Percentiles rank a stretch among this genome's conserved stretches.
These are phyloP conservation scores for Fusarium udum DNA, from an alignment of 2,329 filamentous ascomycete genomes.

Conservation along the genomic window DNA sequence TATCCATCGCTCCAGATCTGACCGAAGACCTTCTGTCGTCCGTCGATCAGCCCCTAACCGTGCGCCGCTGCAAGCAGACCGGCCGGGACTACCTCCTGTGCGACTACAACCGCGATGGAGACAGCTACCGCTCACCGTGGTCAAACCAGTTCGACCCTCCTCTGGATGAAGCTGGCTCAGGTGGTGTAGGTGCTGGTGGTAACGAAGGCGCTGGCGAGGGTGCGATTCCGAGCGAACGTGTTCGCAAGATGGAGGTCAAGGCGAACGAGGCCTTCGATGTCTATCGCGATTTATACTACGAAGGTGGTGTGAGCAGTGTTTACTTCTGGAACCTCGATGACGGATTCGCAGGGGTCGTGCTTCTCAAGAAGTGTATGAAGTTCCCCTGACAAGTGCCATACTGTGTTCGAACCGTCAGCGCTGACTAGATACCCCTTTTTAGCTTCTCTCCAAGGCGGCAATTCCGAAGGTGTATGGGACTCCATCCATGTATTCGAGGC, in stretches of 20 bases:
- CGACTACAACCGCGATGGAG: conserved; percentile 99
- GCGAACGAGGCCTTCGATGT: conserved; percentile 98
- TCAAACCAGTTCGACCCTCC: conserved; percentile 97
- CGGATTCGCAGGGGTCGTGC: conserved; percentile 93
- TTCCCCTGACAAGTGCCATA: not conserved
- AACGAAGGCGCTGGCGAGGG: conserved; percentile 76
- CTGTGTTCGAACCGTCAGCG: not conserved
- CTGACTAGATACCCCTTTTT: conserved; percentile 19
- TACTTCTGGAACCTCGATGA: conserved; percentile 99
- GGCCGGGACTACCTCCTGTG: conserved; percentile 97
- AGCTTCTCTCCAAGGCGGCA: conserved; percentile 73
- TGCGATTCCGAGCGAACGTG: conserved; percentile 87
- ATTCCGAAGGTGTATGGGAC: conserved; percentile 88
- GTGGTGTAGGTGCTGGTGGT: conserved; percentile 62
- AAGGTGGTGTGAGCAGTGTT: conserved; percentile 93
- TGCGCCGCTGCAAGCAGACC: conserved; percentile 85
- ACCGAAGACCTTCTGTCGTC: conserved; percentile 98
- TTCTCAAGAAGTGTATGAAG: conserved; percentile 87
- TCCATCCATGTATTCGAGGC: conserved; percentile 99
- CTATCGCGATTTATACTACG: conserved; percentile 95
- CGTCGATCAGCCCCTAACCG: conserved; percentile 92
- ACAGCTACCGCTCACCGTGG: conserved; percentile 98
- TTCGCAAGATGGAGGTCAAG: conserved; percentile 91
- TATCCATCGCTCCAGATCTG: conserved; percentile 86
- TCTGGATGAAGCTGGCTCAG: conserved; percentile 70